These are phyloP conservation scores for Lipomyces mesembrius DNA, from an alignment of 805 yeast genomes.

Conservation along the genomic window DNA sequence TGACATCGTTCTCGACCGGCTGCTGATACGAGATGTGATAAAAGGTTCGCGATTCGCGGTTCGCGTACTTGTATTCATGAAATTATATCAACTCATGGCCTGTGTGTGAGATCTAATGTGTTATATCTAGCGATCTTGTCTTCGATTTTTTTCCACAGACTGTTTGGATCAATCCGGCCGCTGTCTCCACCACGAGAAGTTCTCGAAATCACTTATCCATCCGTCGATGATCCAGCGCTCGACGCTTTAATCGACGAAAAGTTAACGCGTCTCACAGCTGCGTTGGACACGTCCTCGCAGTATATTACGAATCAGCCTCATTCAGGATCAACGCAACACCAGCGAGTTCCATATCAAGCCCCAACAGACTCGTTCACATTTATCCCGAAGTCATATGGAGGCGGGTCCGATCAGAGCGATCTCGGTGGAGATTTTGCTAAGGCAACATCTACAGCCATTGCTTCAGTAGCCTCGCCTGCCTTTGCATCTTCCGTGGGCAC, in stretches of 20 bases:
- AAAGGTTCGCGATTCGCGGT: slow-evolving; percentile 32
- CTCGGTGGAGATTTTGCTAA: neutral
- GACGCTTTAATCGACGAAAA: slow-evolving; percentile 51
- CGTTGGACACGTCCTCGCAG: slow-evolving; percentile 34
- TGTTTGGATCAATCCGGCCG: slow-evolving; percentile 68
- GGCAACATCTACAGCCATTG: slow-evolving; percentile 5
- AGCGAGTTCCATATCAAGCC: neutral
- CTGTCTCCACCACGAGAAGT: slow-evolving; percentile 53
- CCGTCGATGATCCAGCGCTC: slow-evolving; percentile 54
- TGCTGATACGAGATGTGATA: slow-evolving; percentile 27
- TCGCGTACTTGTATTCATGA: neutral
- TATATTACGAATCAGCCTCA: slow-evolving; percentile 14
- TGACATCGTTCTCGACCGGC: slow-evolving; percentile 31
- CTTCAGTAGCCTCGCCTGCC: neutral
- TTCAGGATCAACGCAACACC: slow-evolving; percentile 1
- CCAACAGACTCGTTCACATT: slow-evolving; percentile 2
- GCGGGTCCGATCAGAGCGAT: neutral
- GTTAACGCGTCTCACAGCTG: slow-evolving; percentile 42
- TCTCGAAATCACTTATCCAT: slow-evolving; percentile 63
- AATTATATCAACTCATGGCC: no score
- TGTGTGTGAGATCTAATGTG: neutral
- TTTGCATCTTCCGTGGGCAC: neutral
- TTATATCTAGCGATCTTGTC: slow-evolving; percentile 58
- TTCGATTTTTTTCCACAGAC: slow-evolving; percentile 68
- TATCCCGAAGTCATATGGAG: neutral